These are phyloP conservation scores for Rosa rugosa DNA, from an alignment of 306 rosid species.

Conservation along the genomic window DNA sequence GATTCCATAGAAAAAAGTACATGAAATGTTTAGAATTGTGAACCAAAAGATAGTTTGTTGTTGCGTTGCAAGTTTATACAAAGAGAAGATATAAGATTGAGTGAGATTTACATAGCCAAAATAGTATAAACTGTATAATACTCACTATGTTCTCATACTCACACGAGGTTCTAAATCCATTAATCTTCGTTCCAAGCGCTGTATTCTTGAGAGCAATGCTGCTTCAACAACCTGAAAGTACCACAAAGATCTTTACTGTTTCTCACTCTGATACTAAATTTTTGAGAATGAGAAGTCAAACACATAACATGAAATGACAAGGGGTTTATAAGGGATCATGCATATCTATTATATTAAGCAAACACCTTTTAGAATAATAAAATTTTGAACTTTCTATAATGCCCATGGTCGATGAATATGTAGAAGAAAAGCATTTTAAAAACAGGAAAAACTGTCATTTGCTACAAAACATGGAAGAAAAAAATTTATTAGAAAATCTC, in stretches of 20 bases:
- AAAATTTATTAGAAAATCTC: too few species aligned
- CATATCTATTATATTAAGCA: not conserved
- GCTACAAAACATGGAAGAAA: too few species aligned
- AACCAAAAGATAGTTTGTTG: conserved; percentile 9
- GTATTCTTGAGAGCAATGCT: conserved; percentile 89
- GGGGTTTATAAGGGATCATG: not conserved
- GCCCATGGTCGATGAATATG: too few species aligned
- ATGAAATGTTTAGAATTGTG: conserved; percentile 7
- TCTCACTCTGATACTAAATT: not conserved
- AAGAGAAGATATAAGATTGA: not conserved
- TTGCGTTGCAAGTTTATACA: conserved; percentile 19
- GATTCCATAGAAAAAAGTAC: not conserved
- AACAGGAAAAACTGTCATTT: too few species aligned
- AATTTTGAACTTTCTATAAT: too few species aligned
- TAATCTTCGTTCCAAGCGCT: conserved; percentile 70
- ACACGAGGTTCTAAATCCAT: conserved; percentile 95
- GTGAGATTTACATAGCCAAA: not conserved
- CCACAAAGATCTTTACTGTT: not conserved
- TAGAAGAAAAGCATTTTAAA: too few species aligned
- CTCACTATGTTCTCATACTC: conserved; percentile 87
- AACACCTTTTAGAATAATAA: too few species aligned
- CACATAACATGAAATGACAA: not conserved
- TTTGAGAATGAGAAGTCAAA: not conserved
- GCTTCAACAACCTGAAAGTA: conserved; percentile 90
- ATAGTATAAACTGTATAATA: conserved; percentile 25